Conservation (phyloP, 1,139 yeast species). For the Kazachstania sp. region DNA sequence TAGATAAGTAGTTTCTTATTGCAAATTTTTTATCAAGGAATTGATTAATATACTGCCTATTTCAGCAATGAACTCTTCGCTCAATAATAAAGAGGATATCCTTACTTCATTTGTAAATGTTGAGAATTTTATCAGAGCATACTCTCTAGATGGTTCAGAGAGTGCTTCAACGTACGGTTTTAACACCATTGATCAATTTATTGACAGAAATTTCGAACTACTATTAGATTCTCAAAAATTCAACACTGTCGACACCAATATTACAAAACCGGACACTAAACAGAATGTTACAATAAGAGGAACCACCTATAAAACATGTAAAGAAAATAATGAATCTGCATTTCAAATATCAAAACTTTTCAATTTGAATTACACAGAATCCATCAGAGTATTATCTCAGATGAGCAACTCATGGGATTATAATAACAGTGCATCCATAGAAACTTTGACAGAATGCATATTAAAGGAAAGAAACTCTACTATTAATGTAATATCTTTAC, state of each 20-base stretch:
- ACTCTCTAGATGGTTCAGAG: background rate
- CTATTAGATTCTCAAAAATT: constrained; percentile 1
- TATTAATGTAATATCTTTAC: constrained; percentile 34
- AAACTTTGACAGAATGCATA: constrained; percentile 19
- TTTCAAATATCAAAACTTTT: constrained; percentile 10
- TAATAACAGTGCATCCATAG: constrained; percentile 14
- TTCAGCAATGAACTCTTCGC: too few species aligned
- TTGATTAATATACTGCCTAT: too few species aligned
- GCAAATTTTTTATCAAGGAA: too few species aligned
- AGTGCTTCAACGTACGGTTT: constrained; percentile 2
- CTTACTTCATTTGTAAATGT: constrained; percentile 4
- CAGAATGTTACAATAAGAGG: constrained; percentile 9
- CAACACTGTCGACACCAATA: background rate
- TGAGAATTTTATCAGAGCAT: constrained; percentile 5
- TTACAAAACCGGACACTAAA: background rate
- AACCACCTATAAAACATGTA: constrained; percentile 7
- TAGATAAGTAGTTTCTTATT: too few species aligned
- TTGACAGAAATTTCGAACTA: constrained; percentile 4
- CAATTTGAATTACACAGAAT: constrained; percentile 9
- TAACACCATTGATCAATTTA: constrained; percentile 6
- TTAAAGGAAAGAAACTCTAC: constrained; percentile 32
- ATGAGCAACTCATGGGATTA: constrained; percentile 19
- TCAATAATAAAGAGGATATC: background rate
- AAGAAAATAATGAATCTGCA: constrained; percentile 10
- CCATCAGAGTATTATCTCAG: constrained; percentile 13